Evolutionary conservation across 768 basidiomycete species (phyloP), one percentile per base, ranked within the genome.

Genomic region (Pisolithus sp.): DNA sequence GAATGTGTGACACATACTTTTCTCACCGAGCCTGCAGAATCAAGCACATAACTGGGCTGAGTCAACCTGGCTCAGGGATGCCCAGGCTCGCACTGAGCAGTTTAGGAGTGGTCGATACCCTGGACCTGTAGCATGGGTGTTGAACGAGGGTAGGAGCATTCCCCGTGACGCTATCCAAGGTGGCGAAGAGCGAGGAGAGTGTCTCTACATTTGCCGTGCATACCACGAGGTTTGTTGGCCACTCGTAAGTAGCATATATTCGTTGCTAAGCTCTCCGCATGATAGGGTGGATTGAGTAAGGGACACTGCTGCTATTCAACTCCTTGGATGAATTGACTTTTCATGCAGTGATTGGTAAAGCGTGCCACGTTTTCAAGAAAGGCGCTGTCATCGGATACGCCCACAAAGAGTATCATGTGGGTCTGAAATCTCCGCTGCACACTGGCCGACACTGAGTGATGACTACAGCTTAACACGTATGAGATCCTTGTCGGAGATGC

Each of bases 401-500:
- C 43, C 70, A 79, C 56, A 69, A 82, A 4, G 84, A 83, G 59
- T 70, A 80, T 41, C 76, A 83, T 2, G 86, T 85, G 65, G 42
- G 69, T 59, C 15, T n/a, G 37, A 34, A 24, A 28, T 13, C 17
- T 41, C 40, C 18, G 34, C 23, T 15, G 30, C 34, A 28, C 20
- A 5, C 8, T 43, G 15, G 18, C 39, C 31, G 28, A 49, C 20
- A n/a, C 46, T 50, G 28, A 43, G 46, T 15, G 34, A 12, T 13
- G n/a, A 21, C 49, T 41, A n/a, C 57, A 87, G 86, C 37, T 82
- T 31, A 76, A 73, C 26, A 73, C 71, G 31, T 89, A 80, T 58
- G 86, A 89, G 60, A 75, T 89, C 43, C 81, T 89, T n/a, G 69
- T 87, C 17, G 86, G 83, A 1, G 72, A 88, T 59, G 68, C 72